A percentile compares a stretch with the other conserved stretches of the same genome.
Conservation (phyloP, 129 eudicot species). For the Chrysanthemum makinoi region DNA sequence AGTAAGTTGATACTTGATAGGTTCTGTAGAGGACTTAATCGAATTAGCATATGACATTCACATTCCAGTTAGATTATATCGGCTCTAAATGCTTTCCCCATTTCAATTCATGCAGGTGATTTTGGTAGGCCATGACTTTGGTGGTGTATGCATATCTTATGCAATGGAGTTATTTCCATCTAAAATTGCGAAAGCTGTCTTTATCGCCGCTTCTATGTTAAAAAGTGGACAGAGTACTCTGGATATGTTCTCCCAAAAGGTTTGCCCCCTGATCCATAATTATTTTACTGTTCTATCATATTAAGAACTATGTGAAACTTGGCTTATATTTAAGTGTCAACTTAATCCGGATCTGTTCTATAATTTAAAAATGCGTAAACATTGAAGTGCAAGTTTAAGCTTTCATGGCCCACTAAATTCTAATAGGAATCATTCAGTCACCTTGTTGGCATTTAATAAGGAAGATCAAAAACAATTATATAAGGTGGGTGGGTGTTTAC, state of each 20-base stretch:
- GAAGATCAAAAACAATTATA: not conserved
- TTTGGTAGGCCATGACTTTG: slow-evolving; percentile 95
- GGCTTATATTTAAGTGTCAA: not conserved
- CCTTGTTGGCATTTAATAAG: not conserved
- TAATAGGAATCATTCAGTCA: not conserved
- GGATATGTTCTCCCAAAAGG: slow-evolving; percentile 91
- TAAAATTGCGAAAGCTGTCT: slow-evolving; percentile 75
- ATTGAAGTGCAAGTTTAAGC: not conserved
- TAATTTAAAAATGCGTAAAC: not conserved
- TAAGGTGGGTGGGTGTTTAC: slow-evolving; percentile 3
- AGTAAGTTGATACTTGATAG: slow-evolving; percentile 5
- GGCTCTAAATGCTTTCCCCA: not conserved
- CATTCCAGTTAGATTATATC: slow-evolving; percentile 3
- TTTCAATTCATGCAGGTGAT: slow-evolving; percentile 57
- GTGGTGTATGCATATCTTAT: slow-evolving; percentile 89
- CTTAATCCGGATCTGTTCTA: not conserved
- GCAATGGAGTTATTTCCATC: slow-evolving; percentile 82
- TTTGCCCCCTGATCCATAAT: slow-evolving; percentile 23
- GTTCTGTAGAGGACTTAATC: not conserved
- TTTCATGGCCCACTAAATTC: not conserved
- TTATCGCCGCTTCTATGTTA: slow-evolving; percentile 86
- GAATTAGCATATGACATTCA: slow-evolving; percentile 4
- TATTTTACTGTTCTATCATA: slow-evolving; percentile 10
- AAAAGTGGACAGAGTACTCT: slow-evolving; percentile 81
- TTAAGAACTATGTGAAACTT: not conserved